phyloP scores from a whole-genome alignment of 345 rosid genomes.

The Populus pruinosa region DNA sequence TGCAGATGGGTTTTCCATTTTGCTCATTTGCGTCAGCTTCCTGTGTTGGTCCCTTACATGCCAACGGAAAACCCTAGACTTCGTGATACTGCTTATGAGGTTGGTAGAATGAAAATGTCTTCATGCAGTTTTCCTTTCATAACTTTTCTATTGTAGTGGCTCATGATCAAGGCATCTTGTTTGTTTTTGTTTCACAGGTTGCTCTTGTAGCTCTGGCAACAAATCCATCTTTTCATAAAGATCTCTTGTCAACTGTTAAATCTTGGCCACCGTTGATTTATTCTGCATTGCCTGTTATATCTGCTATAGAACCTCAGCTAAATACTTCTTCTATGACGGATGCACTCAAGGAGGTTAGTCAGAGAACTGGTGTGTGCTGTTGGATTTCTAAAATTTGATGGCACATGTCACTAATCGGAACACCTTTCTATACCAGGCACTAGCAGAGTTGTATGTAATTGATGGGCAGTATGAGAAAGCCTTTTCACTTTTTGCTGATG shows the following conservation, averaged over 20 bases:
- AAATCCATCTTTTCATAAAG: conserved; percentile 72
- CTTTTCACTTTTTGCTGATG: conserved; percentile 91
- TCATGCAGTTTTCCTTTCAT: neutral
- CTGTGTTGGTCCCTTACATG: conserved; percentile 89
- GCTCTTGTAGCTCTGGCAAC: conserved; percentile 98
- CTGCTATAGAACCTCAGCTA: conserved; percentile 96
- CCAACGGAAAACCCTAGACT: conserved; percentile 90
- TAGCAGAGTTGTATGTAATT: conserved; percentile 86
- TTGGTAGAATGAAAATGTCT: conserved; percentile 18
- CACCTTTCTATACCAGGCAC: conserved; percentile 50
- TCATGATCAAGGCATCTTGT: conserved; percentile 12
- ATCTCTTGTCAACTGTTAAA: conserved; percentile 85
- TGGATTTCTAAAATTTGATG: conserved; percentile 20
- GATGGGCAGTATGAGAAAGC: conserved; percentile 90
- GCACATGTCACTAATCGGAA: conserved; percentile 12
- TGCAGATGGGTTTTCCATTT: conserved; percentile 99
- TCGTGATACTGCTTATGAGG: conserved; percentile 99
- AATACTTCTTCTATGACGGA: conserved; percentile 94
- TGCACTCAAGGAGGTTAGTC: conserved; percentile 83
- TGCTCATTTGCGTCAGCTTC: conserved; percentile 98
- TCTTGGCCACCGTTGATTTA: conserved; percentile 86
- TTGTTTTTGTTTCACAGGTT: conserved; percentile 50
- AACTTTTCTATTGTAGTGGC: conserved; percentile 8
- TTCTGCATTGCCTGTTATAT: conserved; percentile 82
- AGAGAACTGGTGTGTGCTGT: conserved; percentile 5